A percentile compares a stretch with the other conserved stretches of the same genome.
phyloP scores from a whole-genome alignment of 768 basidiomycete species.

The Tylopilus cervinicoccineus region DNA sequence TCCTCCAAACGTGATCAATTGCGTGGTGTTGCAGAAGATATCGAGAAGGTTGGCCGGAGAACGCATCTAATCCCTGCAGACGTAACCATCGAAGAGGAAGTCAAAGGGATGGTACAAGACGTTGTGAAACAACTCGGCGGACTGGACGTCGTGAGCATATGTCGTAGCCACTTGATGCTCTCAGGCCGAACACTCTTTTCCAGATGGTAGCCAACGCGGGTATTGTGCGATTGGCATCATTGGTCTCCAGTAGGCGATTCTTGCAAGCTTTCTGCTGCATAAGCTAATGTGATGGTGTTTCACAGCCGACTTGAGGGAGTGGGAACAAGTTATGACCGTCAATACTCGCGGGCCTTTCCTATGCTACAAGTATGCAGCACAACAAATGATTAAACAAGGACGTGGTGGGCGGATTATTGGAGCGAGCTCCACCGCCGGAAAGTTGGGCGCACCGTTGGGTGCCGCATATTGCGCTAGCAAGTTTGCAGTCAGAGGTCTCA shows the following conservation, averaged over 20 bases:
- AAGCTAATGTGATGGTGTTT: neutral
- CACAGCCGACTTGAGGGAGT: slow-evolving; percentile 4
- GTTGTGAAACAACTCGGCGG: slow-evolving; percentile 33
- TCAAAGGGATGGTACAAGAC: slow-evolving; percentile 36
- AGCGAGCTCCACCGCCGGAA: slow-evolving; percentile 4
- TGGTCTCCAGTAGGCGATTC: neutral
- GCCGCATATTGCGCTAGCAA: slow-evolving; percentile 32
- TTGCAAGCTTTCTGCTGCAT: too few relatives aligned
- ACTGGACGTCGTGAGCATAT: slow-evolving; percentile 39
- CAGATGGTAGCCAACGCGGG: slow-evolving; percentile 17
- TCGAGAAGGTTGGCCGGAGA: slow-evolving; percentile 7
- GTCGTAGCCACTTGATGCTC: neutral
- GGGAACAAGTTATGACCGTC: slow-evolving; percentile 41
- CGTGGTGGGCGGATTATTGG: slow-evolving; percentile 55
- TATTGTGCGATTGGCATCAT: neutral
- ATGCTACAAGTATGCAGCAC: slow-evolving; percentile 60
- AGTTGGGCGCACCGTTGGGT: neutral
- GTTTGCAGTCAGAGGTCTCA: slow-evolving; percentile 37
- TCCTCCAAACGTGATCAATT: neutral
- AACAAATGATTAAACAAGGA: slow-evolving; percentile 53
- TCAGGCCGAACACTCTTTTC: neutral
- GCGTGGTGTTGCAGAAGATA: neutral
- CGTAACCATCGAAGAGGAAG: slow-evolving; percentile 38
- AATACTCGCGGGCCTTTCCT: slow-evolving; percentile 55
- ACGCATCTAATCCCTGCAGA: slow-evolving; percentile 30